Evolutionary conservation across 2,329 filamentous ascomycete species (phyloP), one percentile per base, ranked within the genome.

Genomic region (Pseudogymnoascus sp.): DNA sequence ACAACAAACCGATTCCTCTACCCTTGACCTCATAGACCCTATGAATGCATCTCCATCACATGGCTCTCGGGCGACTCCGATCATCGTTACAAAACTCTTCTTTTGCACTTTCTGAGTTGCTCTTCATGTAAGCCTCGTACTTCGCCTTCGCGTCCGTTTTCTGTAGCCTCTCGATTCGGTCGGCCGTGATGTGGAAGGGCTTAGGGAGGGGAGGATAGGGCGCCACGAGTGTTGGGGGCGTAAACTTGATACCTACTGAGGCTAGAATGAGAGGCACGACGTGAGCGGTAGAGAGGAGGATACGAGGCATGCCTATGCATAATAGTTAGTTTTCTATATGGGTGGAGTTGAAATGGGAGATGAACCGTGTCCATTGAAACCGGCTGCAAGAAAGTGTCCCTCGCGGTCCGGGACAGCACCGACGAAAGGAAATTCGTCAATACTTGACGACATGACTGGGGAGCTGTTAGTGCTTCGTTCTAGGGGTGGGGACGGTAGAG

Each of bases 181-280:
- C 72, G 1, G 64, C 59, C 0, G 72, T 74, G 1, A 64, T 67
- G 14, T 67, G 64, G 65, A 74, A 74, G 1, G 72, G 72, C 44
- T 65, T 65, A 0, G 72, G 72, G 11, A 74, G 59, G 10, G 70
- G 53, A 13, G 72, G 69, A 33, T 68, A 71, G 4, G 64, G n/a
- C 3, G 63, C 67, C 14, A 70, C 63, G 4, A 65, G 60, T 11
- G 61, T 56, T 0, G 71, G 72, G 38, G 67, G 42, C 4, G 50
- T 68, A 59, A 69, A 64, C 10, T 69, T 62, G 40, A 68, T 24
- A 8, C 64, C 60, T 11, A 74, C 61, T 4, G 65, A 67, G 5
- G 67, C 61, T 7, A 74, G 59, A 2, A 74, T 61, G 4, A 69
- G 63, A 5, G 70, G 70, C 3, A 66, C 65, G 14, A 74, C 67